Percentiles rank a stretch among this genome's conserved stretches.
Evolutionary conservation across 495 filamentous ascomycete genomes (phyloP).

Genomic region (Neurospora sp.): DNA sequence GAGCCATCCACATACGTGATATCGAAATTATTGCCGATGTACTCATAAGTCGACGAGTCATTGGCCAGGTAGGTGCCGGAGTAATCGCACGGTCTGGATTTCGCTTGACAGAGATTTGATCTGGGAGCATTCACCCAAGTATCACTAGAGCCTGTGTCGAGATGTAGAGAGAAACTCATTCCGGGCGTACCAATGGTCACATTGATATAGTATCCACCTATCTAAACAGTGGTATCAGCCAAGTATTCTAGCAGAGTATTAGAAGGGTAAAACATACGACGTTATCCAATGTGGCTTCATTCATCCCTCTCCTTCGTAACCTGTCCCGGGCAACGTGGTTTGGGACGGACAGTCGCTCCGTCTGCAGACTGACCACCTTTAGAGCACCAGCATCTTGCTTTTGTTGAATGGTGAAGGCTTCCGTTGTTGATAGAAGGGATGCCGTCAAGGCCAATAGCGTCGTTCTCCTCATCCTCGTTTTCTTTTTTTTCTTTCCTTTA

Average conservation of each 20-base stretch:
- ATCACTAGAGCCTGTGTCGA: slow-evolving; percentile 85
- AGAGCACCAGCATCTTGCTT: slow-evolving; percentile 16
- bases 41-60: slow-evolving; percentile 69
- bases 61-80: slow-evolving; percentile 65
- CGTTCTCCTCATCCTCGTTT: slow-evolving; percentile 10
- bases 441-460: slow-evolving; percentile 13
- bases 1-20: slow-evolving; percentile 88
- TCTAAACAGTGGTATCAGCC: slow-evolving; percentile 21
- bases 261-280: slow-evolving; percentile 21
- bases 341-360: slow-evolving; percentile 28
- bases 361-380: slow-evolving; percentile 38
- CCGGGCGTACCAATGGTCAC: slow-evolving; percentile 61
- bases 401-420: slow-evolving; percentile 10
- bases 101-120: slow-evolving; percentile 47
- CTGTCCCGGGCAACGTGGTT: slow-evolving; percentile 34
- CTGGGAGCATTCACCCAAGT: slow-evolving; percentile 69
- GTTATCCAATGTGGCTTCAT: slow-evolving; percentile 38
- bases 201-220: slow-evolving; percentile 63
- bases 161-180: slow-evolving; percentile 51
- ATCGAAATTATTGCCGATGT: slow-evolving; percentile 69
- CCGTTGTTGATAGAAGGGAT: slow-evolving; percentile 5
- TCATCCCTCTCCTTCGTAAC: slow-evolving; percentile 32
- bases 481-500: background rate
- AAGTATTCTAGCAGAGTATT: background rate
- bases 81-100: slow-evolving; percentile 36